phyloP scores from a whole-genome alignment of 495 filamentous ascomycete genomes.

The Hyaloscypha hepaticicola region DNA sequence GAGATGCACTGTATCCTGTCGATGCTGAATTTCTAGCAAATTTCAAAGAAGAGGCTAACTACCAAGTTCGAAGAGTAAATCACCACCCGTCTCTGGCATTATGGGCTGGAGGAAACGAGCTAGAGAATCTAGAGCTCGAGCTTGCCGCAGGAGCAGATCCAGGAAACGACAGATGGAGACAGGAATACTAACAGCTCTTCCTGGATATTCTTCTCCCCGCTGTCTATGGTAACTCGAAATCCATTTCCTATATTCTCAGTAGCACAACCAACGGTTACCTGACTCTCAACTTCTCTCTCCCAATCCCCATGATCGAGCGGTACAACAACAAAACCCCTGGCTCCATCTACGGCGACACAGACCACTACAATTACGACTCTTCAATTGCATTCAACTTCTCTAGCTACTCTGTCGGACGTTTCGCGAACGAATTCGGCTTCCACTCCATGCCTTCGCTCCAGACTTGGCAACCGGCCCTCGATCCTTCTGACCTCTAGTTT shows the following conservation, averaged over 20 bases:
- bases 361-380: slow-evolving; percentile 67
- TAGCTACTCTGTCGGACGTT: slow-evolving; percentile 53
- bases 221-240: slow-evolving; percentile 62
- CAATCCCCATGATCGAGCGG: slow-evolving; percentile 58
- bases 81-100: slow-evolving; percentile 79
- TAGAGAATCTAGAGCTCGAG: slow-evolving; percentile 69
- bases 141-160: slow-evolving; percentile 46
- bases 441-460: slow-evolving; percentile 55
- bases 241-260: slow-evolving; percentile 66
- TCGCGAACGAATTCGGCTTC: slow-evolving; percentile 86
- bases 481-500: slow-evolving; percentile 46
- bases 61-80: slow-evolving; percentile 66
- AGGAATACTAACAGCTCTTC: slow-evolving; percentile 61
- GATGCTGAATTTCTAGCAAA: slow-evolving; percentile 61
- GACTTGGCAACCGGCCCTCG: slow-evolving; percentile 25
- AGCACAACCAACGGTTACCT: slow-evolving; percentile 68
- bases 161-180: slow-evolving; percentile 58
- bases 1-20: slow-evolving; percentile 76
- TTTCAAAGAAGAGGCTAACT: slow-evolving; percentile 62
- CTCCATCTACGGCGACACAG: slow-evolving; percentile 64
- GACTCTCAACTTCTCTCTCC: slow-evolving; percentile 52
- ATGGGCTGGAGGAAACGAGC: slow-evolving; percentile 83
- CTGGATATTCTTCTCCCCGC: slow-evolving; percentile 58
- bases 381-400: slow-evolving; percentile 35
- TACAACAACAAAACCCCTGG: slow-evolving; percentile 59